Evolutionary conservation across 2,329 filamentous ascomycete species (phyloP).

Genomic region (Alternaria angustiovoidea): DNA sequence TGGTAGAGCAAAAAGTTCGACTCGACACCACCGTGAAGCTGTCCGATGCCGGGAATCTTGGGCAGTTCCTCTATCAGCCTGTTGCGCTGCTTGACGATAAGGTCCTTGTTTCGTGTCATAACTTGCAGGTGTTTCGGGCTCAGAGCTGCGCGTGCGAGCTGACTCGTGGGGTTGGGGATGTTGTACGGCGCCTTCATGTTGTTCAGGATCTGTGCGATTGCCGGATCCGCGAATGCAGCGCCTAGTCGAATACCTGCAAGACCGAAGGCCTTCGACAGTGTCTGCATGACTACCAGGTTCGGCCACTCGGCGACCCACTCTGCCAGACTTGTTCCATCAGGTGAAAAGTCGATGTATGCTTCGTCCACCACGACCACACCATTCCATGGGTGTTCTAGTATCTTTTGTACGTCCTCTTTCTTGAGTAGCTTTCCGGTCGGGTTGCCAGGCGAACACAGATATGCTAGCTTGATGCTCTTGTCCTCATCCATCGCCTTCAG

Average conservation of each 20-base stretch:
- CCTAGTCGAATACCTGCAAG: conserved; percentile 92
- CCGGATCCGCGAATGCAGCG: conserved; percentile 78
- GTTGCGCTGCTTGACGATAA: conserved; percentile 79
- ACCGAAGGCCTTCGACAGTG: conserved; percentile 96
- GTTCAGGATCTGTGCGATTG: conserved; percentile 83
- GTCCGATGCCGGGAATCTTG: conserved; percentile 77
- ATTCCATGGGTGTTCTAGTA: conserved; percentile 94
- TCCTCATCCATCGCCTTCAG: conserved; percentile 69
- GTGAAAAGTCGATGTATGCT: conserved; percentile 95
- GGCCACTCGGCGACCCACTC: conserved; percentile 93
- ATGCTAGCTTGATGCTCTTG: conserved; percentile 80
- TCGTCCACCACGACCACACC: conserved; percentile 93
- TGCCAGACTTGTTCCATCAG: conserved; percentile 79
- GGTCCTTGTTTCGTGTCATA: conserved; percentile 75
- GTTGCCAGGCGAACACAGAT: conserved; percentile 94
- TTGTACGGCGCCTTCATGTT: conserved; percentile 97
- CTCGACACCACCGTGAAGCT: conserved; percentile 78
- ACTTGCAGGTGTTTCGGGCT: conserved; percentile 70
- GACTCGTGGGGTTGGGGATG: conserved; percentile 85
- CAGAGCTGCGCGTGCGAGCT: conserved; percentile 78
- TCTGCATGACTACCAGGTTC: conserved; percentile 98
- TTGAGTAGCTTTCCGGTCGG: conserved; percentile 82
- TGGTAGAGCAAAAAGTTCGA: conserved; percentile 94
- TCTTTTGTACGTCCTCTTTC: conserved; percentile 74
- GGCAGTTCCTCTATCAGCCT: conserved; percentile 77